phyloP scores from a whole-genome alignment of 805 yeast species.

The Kazachstania africana region DNA sequence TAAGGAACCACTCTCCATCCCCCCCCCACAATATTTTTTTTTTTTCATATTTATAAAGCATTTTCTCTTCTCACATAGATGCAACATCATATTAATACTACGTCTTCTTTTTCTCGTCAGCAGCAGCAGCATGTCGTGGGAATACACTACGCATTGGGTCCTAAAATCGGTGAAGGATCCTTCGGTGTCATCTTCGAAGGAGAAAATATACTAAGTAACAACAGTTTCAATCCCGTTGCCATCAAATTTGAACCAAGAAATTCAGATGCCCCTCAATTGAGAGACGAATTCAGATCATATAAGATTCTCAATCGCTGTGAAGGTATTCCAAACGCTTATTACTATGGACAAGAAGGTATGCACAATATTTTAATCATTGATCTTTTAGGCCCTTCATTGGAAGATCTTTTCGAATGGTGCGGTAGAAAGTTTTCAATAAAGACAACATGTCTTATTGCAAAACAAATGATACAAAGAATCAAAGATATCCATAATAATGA shows the following conservation, averaged over 20 bases:
- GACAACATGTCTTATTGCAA: conserved; percentile 87
- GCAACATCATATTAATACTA: no score
- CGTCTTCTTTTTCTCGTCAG: no score
- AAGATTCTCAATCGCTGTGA: conserved; percentile 67
- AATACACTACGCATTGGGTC: conserved; percentile 64
- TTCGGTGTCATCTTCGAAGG: conserved; percentile 82
- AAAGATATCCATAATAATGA: conserved; percentile 82
- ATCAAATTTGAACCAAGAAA: conserved; percentile 77
- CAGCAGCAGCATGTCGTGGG: conserved; percentile 31
- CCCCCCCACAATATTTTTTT: no score
- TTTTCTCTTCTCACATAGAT: no score
- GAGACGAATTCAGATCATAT: conserved; percentile 95
- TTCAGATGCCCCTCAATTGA: conserved; percentile 91
- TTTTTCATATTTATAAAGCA: no score
- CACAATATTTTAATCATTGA: conserved; percentile 93
- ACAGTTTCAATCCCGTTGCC: conserved; percentile 5
- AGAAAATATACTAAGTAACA: conserved; percentile 46
- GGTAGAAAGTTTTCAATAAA: conserved; percentile 79
- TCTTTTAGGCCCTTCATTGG: conserved; percentile 87
- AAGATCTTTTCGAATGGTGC: conserved; percentile 97
- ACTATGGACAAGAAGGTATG: conserved; percentile 95
- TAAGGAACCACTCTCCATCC: no score
- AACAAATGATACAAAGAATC: conserved; percentile 84
- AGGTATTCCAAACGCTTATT: conserved; percentile 94
- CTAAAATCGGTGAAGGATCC: conserved; percentile 80